phyloP scores from a whole-genome alignment of 306 rosid species.

The Pueraria montana region DNA sequence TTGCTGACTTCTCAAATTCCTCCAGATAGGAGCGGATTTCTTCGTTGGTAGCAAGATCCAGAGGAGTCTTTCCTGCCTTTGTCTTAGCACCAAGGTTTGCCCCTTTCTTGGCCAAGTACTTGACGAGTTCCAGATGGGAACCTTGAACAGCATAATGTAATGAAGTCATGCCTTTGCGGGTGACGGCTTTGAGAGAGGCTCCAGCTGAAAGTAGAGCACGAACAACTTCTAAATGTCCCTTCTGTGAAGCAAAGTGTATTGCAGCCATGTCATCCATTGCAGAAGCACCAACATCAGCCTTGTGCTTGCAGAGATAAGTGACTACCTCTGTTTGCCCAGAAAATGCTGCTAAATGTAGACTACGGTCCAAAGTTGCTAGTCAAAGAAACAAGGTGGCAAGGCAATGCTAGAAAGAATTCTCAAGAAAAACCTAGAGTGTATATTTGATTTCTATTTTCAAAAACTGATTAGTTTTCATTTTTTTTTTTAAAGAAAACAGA shows the following conservation, averaged over 20 bases:
- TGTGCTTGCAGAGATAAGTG: constrained; percentile 78
- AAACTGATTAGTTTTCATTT: background rate
- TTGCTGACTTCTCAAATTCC: constrained; percentile 57
- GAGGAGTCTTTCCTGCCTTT: constrained; percentile 81
- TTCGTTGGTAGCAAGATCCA: constrained; percentile 76
- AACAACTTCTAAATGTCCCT: constrained; percentile 87
- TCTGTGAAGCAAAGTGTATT: constrained; percentile 89
- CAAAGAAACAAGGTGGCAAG: constrained; percentile 64
- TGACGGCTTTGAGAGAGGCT: constrained; percentile 70
- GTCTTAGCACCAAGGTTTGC: constrained; percentile 71
- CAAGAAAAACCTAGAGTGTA: background rate
- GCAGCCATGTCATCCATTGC: constrained; percentile 99
- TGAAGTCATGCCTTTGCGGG: constrained; percentile 88
- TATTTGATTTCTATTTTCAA: background rate
- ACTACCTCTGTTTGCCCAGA: constrained; percentile 83
- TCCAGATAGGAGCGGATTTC: constrained; percentile 73
- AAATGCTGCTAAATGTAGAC: constrained; percentile 97
- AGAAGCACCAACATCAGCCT: constrained; percentile 91
- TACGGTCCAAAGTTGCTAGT: constrained; percentile 58
- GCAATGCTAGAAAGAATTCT: constrained; percentile 17
- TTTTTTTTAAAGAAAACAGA: background rate
- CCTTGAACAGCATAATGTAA: constrained; percentile 93
- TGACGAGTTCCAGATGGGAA: constrained; percentile 78
- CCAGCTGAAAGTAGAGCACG: constrained; percentile 70
- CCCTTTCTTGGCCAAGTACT: constrained; percentile 88